Conservation (phyloP, 768 basidiomycete species). For the Collybia sp. region DNA sequence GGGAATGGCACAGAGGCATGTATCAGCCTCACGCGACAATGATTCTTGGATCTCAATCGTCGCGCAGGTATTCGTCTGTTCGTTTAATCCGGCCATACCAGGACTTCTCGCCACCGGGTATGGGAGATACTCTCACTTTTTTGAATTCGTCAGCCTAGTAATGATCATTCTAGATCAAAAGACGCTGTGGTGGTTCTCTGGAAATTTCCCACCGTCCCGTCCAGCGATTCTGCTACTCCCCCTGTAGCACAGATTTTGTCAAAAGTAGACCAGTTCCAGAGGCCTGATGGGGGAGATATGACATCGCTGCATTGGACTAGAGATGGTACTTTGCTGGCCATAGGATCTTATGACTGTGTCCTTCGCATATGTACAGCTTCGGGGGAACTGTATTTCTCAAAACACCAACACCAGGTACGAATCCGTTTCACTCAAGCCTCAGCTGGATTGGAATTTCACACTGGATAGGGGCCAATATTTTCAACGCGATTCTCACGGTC, state of each 20-base stretch:
- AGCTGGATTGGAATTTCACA: conserved; percentile 20
- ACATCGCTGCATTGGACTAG: conserved; percentile 76
- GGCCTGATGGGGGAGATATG: conserved; percentile 51
- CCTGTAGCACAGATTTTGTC: conserved; percentile 31
- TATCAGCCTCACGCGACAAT: background rate
- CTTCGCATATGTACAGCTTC: conserved; percentile 61
- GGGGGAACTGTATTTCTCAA: conserved; percentile 61
- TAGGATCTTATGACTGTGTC: conserved; percentile 73
- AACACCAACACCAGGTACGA: conserved; percentile 62
- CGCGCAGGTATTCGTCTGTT: conserved; percentile 73
- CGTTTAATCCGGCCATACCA: conserved; percentile 65
- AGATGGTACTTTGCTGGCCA: conserved; percentile 68
- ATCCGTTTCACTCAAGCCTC: conserved; percentile 6
- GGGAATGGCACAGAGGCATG: conserved; percentile 62
- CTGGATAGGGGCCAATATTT: conserved; percentile 75
- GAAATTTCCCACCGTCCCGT: conserved; percentile 48
- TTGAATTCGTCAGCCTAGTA: conserved; percentile 6
- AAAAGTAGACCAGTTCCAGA: conserved; percentile 41
- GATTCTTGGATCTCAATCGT: background rate
- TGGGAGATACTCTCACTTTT: conserved; percentile 13
- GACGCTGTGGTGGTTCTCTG: conserved; percentile 74
- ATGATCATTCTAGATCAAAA: conserved; percentile 50
- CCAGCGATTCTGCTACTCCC: conserved; percentile 22
- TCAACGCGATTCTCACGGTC: conserved; percentile 71
- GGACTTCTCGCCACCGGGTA: conserved; percentile 74